phyloP scores from a whole-genome alignment of 1,139 yeast species.

The Saccharomyces hybrid region DNA sequence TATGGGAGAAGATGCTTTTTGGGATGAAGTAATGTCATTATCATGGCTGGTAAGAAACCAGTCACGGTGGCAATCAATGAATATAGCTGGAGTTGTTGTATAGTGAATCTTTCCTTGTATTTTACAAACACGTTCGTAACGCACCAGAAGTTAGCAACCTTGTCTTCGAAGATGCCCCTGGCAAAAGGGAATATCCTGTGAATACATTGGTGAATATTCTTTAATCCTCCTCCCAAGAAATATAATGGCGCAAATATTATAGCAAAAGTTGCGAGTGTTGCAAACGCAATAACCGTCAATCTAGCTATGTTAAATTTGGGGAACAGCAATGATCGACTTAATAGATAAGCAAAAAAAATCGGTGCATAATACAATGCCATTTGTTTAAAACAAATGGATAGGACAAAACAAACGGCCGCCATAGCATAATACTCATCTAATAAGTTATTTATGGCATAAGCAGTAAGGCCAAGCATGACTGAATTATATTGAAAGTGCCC shows the following conservation, averaged over 20 bases:
- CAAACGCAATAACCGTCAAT: conserved; percentile 51
- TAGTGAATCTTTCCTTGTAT: conserved; percentile 49
- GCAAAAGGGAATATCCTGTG: conserved; percentile 82
- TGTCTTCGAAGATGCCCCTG: conserved; percentile 95
- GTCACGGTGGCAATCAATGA: conserved; percentile 59
- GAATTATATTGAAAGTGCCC: conserved; percentile 96
- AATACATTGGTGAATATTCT: conserved; percentile 41
- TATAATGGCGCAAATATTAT: conserved; percentile 58
- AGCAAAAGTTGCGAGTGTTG: conserved; percentile 52
- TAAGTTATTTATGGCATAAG: conserved; percentile 60
- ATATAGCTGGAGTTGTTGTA: conserved; percentile 51
- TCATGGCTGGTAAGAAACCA: conserved; percentile 62
- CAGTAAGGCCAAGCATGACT: conserved; percentile 83
- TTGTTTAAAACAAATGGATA: conserved; percentile 80
- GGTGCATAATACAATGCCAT: conserved; percentile 95
- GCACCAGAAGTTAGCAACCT: conserved; percentile 97
- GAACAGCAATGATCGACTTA: conserved; percentile 32
- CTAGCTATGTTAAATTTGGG: conserved; percentile 40
- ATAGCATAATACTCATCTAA: conserved; percentile 54
- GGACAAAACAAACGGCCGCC: conserved; percentile 75
- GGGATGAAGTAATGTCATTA: conserved; percentile 47
- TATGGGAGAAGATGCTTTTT: conserved; percentile 49
- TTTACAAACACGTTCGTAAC: conserved; percentile 72
- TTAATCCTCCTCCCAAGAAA: conserved; percentile 33
- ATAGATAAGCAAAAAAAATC: conserved; percentile 62